Base-by-base conservation (phyloP, 139 green algal genomes). In the Choricystis sp. region DNA sequence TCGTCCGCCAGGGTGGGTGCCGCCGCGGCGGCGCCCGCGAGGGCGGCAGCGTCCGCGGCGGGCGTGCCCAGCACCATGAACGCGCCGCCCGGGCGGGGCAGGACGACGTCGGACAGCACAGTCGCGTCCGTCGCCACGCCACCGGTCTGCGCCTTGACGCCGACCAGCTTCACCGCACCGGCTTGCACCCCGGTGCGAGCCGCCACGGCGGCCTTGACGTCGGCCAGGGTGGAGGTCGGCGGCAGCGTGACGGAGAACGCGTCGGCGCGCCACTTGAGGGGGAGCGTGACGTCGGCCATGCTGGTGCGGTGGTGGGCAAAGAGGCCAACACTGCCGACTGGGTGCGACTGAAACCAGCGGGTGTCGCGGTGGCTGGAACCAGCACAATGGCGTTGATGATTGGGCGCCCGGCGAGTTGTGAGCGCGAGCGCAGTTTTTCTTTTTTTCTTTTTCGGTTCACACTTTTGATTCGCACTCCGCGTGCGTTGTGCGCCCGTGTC, bases 61-160 rank as follows among this genome's bases (percentile, higher is more conserved):
- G 27, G 73, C 29, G 40, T 82, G 72, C 87, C 87, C 71, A 95
- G 84, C 73, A 94, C 72, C 76, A 90, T 94, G 48, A 96, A 61
- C 29, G 84, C 85, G 4, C 68, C 59, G 2, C 70, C 76, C 19
- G 81, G 73, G 70, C 90, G 90, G 3, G 88, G 59, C 14, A 58
- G 24, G 23, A 94, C 69, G 21, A 86, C 76, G 0, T 25, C 25
- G 22, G 88, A 27, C n/a, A 29, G 20, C 5, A 29, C 66, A 29
- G 81, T 77, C 48, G n/a, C 28, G 4, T 89, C 78, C 1, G 29
- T 65, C 0, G 80, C 76, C 5, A 64, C 25, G 40, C 88, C 86
- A 27, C 77, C 74, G 22, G 72, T 79, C 48, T 78, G 77, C 0
- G 65, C 71, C 64, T 92, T 92, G 2, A 96, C 66, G 2, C 83